Evolutionary conservation across 2,329 filamentous ascomycete species (phyloP).

Genomic region (Colletotrichum tabaci): DNA sequence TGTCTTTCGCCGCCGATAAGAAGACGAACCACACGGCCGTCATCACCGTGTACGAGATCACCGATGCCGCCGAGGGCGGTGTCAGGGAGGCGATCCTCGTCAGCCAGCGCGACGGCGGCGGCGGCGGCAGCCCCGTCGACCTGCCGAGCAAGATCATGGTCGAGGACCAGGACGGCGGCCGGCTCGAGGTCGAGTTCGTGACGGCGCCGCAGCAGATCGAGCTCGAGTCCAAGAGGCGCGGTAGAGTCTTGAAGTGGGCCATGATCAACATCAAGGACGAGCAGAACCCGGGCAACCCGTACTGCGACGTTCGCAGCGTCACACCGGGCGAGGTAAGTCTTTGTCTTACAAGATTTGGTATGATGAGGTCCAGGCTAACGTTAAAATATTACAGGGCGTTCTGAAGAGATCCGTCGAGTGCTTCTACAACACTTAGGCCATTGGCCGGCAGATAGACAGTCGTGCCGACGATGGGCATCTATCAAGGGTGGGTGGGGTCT

Average conservation of each 20-base stretch:
- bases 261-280: conserved; percentile 6
- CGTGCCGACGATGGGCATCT: too few species aligned
- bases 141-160: conserved; percentile 3
- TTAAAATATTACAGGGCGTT: too few species aligned
- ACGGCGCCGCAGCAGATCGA: neutral
- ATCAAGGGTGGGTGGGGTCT: too few species aligned
- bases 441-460: too few species aligned
- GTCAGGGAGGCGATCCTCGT: conserved; percentile 21
- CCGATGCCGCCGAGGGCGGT: neutral
- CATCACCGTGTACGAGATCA: conserved; percentile 6
- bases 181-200: neutral
- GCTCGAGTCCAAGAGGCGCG: neutral
- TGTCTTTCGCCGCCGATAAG: neutral
- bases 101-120: conserved; percentile 48
- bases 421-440: too few species aligned
- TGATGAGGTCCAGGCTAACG: too few species aligned
- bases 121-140: conserved; percentile 45
- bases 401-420: too few species aligned
- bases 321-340: too few species aligned
- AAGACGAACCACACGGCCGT: conserved; percentile 7
- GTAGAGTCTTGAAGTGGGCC: too few species aligned
- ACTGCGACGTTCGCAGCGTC: too few species aligned
- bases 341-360: too few species aligned
- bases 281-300: too few species aligned
- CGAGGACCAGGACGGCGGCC: neutral